phyloP scores from a whole-genome alignment of 1,284 basidiomycete genomes.

The Tetrapyrgos nigripes region DNA sequence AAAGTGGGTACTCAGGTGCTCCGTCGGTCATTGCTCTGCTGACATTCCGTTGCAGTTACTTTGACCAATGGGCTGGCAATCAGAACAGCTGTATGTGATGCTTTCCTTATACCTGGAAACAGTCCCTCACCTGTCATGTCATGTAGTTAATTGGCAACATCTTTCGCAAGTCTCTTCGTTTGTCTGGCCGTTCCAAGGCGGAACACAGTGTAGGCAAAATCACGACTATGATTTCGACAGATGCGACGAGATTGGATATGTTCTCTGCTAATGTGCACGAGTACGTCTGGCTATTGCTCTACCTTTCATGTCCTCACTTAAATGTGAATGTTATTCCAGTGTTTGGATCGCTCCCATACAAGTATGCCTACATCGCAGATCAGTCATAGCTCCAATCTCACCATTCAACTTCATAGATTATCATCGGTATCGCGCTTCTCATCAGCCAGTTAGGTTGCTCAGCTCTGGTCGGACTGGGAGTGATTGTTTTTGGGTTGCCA shows the following conservation, averaged over 20 bases:
- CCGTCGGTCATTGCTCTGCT: neutral
- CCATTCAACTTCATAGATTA: constrained; percentile 40
- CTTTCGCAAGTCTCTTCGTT: constrained; percentile 59
- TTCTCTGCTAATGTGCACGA: constrained; percentile 42
- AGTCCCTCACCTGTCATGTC: too few relatives aligned
- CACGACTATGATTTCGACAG: constrained; percentile 58
- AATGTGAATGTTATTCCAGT: constrained; percentile 30
- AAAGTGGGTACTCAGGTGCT: constrained; percentile 27
- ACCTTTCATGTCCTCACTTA: constrained; percentile 1
- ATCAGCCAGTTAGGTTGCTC: constrained; percentile 55
- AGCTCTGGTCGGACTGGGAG: constrained; percentile 61
- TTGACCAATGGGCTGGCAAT: constrained; percentile 41
- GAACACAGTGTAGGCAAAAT: constrained; percentile 55
- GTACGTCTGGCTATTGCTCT: constrained; percentile 29
- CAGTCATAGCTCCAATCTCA: neutral
- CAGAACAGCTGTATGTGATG: constrained; percentile 40
- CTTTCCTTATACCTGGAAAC: constrained; percentile 11
- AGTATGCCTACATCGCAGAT: constrained; percentile 22
- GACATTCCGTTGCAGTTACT: constrained; percentile 21
- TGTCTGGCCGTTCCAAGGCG: constrained; percentile 58
- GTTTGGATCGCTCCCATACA: constrained; percentile 50
- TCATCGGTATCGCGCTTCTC: constrained; percentile 57
- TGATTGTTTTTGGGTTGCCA: constrained; percentile 54
- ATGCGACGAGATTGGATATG: constrained; percentile 46
- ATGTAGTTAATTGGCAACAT: constrained; percentile 62